Evolutionary conservation across 257 asterid genomes (phyloP), one percentile per base, ranked within the genome.

Genomic region (Penstemon newberryi): DNA sequence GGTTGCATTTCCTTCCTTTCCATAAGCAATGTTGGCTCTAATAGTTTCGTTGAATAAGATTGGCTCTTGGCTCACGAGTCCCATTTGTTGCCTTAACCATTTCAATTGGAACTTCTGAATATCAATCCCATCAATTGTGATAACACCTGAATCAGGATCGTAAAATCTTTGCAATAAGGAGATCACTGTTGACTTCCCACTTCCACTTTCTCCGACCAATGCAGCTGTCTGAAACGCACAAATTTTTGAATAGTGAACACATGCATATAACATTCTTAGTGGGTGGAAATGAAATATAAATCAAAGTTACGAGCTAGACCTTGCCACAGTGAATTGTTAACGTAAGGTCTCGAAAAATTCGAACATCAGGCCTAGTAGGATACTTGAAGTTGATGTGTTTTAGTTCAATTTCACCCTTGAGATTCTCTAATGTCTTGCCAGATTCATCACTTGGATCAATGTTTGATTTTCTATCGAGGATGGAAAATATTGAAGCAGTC

Each of bases 51-150:
- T 80, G 64, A 88, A 88, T 72, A 88, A 39, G 45, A 84, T 57
- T 38, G 96, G 93, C 75, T 88, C 96, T 66, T 88, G 96, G 81
- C 92, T 81, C 67, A 88, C 96, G 2, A 88, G 86, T 41, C 96
- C 93, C 89, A 82, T 88, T 56, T 88, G 93, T 55, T 82, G 89
- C 77, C 96, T 79, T 36, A 88, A 65, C 96, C 96, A 86, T 68
- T 77, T 84, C 73, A 88, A 63, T 40, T 84, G 80, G 59, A 84
- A 45, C 70, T 74, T 78, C 70, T 74, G 83, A 59, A 88, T 84
- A 7, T 84, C 93, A 9, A 81, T 56, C 40, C 89, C 87, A 46
- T 88, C 96, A 5, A 86, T 59, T 4, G 82, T 78, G 49, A 88
- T 84, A 33, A 59, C 71, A 5, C 96, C 96, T 1, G 87, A 81